Base-by-base conservation (phyloP, 352 stramenopile species). In the Ochromonadaceae sp. region DNA sequence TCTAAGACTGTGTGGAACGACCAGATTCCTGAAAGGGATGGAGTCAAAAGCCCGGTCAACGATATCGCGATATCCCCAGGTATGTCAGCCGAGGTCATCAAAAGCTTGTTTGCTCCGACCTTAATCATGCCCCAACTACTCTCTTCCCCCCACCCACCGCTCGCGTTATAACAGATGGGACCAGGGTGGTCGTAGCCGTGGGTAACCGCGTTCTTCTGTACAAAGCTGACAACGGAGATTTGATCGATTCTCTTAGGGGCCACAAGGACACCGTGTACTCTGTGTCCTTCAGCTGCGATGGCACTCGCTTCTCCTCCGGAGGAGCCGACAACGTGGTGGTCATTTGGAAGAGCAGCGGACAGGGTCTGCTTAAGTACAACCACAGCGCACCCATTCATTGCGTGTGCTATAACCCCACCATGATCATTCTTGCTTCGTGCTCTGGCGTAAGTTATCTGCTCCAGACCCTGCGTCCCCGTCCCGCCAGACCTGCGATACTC, bases 331-430 rank as follows among this genome's bases (percentile, higher is more conserved):
- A 92, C 65, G 85, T 87, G 36, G 87, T 96, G n/a, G 95, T 96
- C 62, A 95, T 96, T 68, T 96, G 89, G 89, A 95, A 81, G 28
- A 78, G 84, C 67, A 93, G 92, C 58, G 87, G 82, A 42, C 83
- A 95, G 59, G 86, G 86, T 12, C 85, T 96, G 48, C 80, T 96
- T 66, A 96, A 96, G 77, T 96, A 95, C 76, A 92, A 82, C 36
- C 89, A 96, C 81, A 91, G 90, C 68, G 85, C 92, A 66, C 84
- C 78, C 20, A 90, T 96, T 57, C 86, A 94, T 68, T 82, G 85
- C 42, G 70, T 93, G 35, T 78, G 74, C 52, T 93, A 90, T 71
- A 93, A 91, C 46, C 85, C 85, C 15, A 78, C 87, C 47, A 90
- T 83, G 0, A 79, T 91, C 44, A 84, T 80, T 56, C 77, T 93